Evolutionary conservation across 2,329 filamentous ascomycete species (phyloP).

Genomic region (Xylariaceae sp.): DNA sequence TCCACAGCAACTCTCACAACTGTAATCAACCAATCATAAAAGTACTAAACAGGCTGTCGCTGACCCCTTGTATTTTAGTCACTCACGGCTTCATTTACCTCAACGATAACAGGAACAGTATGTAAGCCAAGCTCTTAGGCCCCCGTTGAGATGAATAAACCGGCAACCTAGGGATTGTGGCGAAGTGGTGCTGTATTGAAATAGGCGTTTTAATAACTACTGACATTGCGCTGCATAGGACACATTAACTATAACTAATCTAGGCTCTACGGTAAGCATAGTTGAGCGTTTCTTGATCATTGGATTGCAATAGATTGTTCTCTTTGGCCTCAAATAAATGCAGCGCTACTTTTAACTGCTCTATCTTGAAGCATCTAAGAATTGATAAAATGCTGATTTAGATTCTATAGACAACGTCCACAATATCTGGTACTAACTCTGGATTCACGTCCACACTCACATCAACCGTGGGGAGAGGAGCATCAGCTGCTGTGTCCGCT

Average conservation of each 20-base stretch:
- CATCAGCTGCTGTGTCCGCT: background rate
- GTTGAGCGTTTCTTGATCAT: too few relatives aligned
- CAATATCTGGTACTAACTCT: background rate
- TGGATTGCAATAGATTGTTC: too few relatives aligned
- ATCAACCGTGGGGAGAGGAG: background rate
- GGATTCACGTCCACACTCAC: background rate
- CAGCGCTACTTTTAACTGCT: too few relatives aligned
- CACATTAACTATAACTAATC: constrained; percentile 4
- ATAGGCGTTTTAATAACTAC: background rate
- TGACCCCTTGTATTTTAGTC: constrained; percentile 9
- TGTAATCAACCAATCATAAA: background rate
- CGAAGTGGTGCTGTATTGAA: too few relatives aligned
- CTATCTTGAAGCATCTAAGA: background rate
- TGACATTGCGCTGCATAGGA: constrained; percentile 3
- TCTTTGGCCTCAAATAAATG: too few relatives aligned
- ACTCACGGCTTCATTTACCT: constrained; percentile 1
- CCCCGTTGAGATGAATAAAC: too few relatives aligned
- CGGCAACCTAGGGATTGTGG: too few relatives aligned
- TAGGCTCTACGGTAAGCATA: constrained; percentile 2
- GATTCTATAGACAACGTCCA: constrained; percentile 5
- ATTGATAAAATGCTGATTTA: background rate
- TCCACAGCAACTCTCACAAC: constrained; percentile 18
- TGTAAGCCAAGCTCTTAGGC: too few relatives aligned
- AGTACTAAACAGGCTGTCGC: background rate
- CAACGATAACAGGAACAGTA: constrained; percentile 1